Conservation (phyloP, 1,284 basidiomycete species). For the Peniophora sp. region DNA sequence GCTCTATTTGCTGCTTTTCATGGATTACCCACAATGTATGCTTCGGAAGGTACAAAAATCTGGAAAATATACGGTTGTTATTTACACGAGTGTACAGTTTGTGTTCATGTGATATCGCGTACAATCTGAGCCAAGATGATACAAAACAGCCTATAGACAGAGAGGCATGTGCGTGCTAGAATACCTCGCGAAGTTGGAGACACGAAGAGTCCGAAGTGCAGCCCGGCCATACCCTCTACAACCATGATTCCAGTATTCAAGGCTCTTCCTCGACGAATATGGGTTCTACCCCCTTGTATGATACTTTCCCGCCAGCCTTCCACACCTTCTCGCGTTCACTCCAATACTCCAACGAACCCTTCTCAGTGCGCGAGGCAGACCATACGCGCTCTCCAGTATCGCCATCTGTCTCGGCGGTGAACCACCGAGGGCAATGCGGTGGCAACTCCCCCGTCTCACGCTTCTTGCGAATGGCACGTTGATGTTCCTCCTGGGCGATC, state of each 20-base stretch:
- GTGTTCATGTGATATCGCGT: too few species aligned
- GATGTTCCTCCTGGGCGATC: conserved; percentile 80
- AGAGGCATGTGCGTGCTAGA: too few species aligned
- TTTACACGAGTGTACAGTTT: too few species aligned
- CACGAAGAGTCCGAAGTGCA: background rate
- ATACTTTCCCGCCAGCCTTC: conserved; percentile 25
- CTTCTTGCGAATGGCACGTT: conserved; percentile 70
- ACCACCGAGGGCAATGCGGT: conserved; percentile 82
- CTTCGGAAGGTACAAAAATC: too few species aligned
- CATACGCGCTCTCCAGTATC: conserved; percentile 87
- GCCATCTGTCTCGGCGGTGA: conserved; percentile 64
- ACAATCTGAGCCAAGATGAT: too few species aligned
- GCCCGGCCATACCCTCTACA: background rate
- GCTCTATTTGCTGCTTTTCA: too few species aligned
- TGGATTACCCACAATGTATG: too few species aligned
- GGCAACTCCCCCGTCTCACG: conserved; percentile 73
- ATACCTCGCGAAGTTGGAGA: too few species aligned
- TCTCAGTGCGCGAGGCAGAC: conserved; percentile 53
- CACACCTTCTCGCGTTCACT: conserved; percentile 66
- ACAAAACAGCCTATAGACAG: too few species aligned
- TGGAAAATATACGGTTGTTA: too few species aligned
- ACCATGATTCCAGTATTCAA: conserved; percentile 11
- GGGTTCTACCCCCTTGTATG: conserved; percentile 67
- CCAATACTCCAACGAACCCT: conserved; percentile 76
- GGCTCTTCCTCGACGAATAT: conserved; percentile 70